Evolutionary conservation across 2,329 filamentous ascomycete species (phyloP), one percentile per base, ranked within the genome.

Genomic region (Alternaria alternata): DNA sequence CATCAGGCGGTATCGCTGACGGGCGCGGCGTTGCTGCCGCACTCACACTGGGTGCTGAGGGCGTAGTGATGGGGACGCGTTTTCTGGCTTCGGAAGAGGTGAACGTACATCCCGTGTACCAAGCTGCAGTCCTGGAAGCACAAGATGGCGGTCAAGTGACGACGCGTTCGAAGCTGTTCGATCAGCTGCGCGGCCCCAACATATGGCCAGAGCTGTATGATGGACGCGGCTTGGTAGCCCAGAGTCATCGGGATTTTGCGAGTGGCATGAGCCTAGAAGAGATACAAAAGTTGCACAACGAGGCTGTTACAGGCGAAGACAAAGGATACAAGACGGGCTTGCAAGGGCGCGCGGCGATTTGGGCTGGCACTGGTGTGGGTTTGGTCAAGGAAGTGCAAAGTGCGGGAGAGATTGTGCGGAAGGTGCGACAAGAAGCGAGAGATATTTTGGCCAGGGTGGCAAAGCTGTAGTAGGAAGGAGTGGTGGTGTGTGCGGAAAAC

Each of bases 1-100:
- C 86, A 6, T 83, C 87, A 2, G 88, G 88, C 1, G 88, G 88
- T 0, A 86, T 90, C 52, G 82, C 81, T 7, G 84, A 89, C 62
- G 87, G 84, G 0, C 80, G 86, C 22, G 87, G 86, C 0, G 84
- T 85, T 3, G 86, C 86, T 4, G 87, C 87, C 8, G 85, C 85
- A 3, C 64, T 89, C 62, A 79, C 82, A 1, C 73, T 90, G 11
- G 87, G 86, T 0, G 81, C 80, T 1, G 60, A 74, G 5, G 89
- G 86, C 0, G 83, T 84, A 0, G 87, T 83, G 0, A 83, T 91
- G 82, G 89, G 89, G 0, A 91, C 89, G 0, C 82, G 88, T 5
- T 89, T 90, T 62, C 81, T 91, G 0, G 87, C 86, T 1, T 72
- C 79, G 4, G 72, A 74, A 0, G 85, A 87, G 67, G 80, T 82